A percentile compares a stretch with the other conserved stretches of the same genome.
phyloP scores from a whole-genome alignment of 768 basidiomycete species.

The Leccinum obscurum region DNA sequence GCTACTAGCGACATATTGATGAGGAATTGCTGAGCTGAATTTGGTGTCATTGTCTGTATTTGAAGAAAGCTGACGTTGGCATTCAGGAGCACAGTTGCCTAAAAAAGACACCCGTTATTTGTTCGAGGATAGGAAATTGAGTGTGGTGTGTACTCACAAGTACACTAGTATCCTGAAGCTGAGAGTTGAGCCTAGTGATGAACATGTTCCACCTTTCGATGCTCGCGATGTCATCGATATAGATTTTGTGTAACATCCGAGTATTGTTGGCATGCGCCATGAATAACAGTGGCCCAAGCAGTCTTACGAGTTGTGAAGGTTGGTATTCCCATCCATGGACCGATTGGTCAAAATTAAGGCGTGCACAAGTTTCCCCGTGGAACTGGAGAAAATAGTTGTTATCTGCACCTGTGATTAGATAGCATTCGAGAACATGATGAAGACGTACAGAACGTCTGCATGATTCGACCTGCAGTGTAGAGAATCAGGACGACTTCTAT shows the following conservation, averaged over 20 bases:
- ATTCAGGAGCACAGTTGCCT: constrained; percentile 59
- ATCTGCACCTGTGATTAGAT: constrained; percentile 25
- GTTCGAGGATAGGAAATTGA: no score
- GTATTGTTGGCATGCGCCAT: constrained; percentile 49
- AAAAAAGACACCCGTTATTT: not conserved
- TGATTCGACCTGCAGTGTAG: constrained; percentile 27
- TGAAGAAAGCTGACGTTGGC: constrained; percentile 61
- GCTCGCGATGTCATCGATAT: constrained; percentile 46
- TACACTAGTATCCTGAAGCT: constrained; percentile 54
- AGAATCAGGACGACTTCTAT: constrained; percentile 6
- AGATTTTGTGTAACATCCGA: constrained; percentile 46
- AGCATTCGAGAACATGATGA: constrained; percentile 11
- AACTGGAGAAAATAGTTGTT: constrained; percentile 40
- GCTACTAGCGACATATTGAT: constrained; percentile 45
- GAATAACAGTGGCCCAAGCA: constrained; percentile 42
- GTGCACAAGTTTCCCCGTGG: constrained; percentile 43
- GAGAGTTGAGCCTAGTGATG: constrained; percentile 42
- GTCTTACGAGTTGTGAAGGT: constrained; percentile 38
- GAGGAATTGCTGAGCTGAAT: constrained; percentile 36
- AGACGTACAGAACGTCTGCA: constrained; percentile 31
- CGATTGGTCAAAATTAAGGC: constrained; percentile 37
- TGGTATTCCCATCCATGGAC: constrained; percentile 27
- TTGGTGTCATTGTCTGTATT: constrained; percentile 37
- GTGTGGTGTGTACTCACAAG: constrained; percentile 38
- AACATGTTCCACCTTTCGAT: constrained; percentile 44